Base-by-base conservation (phyloP, 1,284 basidiomycete genomes). In the Cryptococcus hybrid region DNA sequence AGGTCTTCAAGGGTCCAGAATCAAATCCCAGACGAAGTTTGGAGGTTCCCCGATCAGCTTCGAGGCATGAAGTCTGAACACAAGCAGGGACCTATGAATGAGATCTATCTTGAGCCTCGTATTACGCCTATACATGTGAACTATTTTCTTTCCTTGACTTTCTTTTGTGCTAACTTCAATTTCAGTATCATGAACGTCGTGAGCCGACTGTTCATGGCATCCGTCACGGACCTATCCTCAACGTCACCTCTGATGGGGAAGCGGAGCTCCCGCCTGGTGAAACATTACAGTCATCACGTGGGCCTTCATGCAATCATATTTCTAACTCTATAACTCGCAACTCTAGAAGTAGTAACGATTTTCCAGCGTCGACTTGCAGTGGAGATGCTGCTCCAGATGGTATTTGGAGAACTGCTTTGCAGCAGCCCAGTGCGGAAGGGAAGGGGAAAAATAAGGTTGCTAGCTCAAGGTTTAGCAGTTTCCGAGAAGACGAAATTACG, bases 41-140 rank as follows among this genome's bases (percentile, higher is more conserved):
- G 75, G 4, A 48, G 66, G 38, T 57, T 59, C 36, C 73, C 73
- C 1, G 61, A 61, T 7, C 59, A 52, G 2, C 46, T 74, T n/a
- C 55, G 62, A 8, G 69, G 59, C 3, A 65, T 75, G n/a, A 74
- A 76, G 57, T 45, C 63, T 1, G 67, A 74, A 44, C 70, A 71
- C 46, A 47, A 58, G 37, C 76, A 75, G 1, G 75, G 76, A 11
- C 67, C 73, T 3, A 58, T 67, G 39, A 71, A 70, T 52, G 69
- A 70, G 43, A 75, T 78, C 49, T 68, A 67, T n/a, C 64, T 77
- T 12, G 59, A 69, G 42, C 69, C 76, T 0, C 57, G 76, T 34
- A 56, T 73, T 35, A 56, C 68, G 2, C 63, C 70, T 36, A 63
- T 75, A 38, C 71, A 75, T 57, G 75, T 75, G 58, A 65, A 70